Percentiles rank a stretch among this genome's conserved stretches.
phyloP scores from a whole-genome alignment of 108 stramenopile genomes.

The Chaetoceros muelleri region DNA sequence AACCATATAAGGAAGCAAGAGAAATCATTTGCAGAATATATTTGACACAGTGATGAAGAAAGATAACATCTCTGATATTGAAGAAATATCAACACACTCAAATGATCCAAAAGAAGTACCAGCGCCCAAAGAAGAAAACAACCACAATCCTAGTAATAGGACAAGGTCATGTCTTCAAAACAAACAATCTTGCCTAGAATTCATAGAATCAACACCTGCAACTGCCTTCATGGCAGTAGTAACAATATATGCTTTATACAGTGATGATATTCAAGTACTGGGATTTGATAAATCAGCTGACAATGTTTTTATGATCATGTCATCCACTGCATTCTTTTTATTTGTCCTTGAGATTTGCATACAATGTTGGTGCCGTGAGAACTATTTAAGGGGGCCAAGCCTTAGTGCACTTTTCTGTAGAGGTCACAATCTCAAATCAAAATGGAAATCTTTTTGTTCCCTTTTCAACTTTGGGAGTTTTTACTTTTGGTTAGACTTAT shows the following conservation, averaged over 20 bases:
- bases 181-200: not conserved
- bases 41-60: no score
- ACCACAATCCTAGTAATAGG: not conserved
- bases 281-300: slow-evolving; percentile 28
- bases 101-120: slow-evolving; percentile 1
- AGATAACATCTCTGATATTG: not conserved
- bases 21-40: no score
- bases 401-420: slow-evolving; percentile 8
- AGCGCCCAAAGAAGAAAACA: not conserved
- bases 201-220: slow-evolving; percentile 17
- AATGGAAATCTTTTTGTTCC: slow-evolving; percentile 11
- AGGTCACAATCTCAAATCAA: slow-evolving; percentile 7
- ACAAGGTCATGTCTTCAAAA: no score
- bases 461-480: slow-evolving; percentile 37
- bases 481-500: slow-evolving; percentile 67
- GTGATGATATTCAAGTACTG: slow-evolving; percentile 36
- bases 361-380: slow-evolving; percentile 31
- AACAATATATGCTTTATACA: slow-evolving; percentile 46
- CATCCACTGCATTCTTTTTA: slow-evolving; percentile 30
- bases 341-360: slow-evolving; percentile 42
- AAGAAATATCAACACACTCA: not conserved
- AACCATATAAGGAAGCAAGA: no score
- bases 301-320: slow-evolving; percentile 22
- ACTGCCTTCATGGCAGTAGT: slow-evolving; percentile 34
- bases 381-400: slow-evolving; percentile 20